Conservation (phyloP, 192 early-diverging fungal genomes). For the Lunasporangiospora selenospora region DNA sequence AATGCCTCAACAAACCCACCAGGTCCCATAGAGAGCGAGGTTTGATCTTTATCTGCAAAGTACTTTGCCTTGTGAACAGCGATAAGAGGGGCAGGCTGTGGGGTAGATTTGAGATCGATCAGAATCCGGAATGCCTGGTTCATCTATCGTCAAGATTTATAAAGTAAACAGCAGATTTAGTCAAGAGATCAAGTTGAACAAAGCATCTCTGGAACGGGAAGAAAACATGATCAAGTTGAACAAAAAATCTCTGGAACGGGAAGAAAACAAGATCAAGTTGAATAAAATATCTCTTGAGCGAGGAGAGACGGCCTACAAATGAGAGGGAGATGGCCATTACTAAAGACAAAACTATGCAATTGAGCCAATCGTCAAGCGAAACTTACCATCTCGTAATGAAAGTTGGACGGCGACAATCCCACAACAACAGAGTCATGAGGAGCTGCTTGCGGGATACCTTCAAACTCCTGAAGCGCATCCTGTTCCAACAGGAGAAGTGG, state of each 20-base stretch:
- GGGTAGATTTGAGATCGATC: slow-evolving; percentile 43
- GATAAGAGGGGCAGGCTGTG: slow-evolving; percentile 61
- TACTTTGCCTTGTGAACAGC: slow-evolving; percentile 89
- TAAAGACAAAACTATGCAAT: neutral
- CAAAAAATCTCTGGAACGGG: neutral
- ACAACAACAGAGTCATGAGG: slow-evolving; percentile 83
- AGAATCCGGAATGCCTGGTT: slow-evolving; percentile 82
- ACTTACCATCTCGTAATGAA: slow-evolving; percentile 70
- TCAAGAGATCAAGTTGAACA: slow-evolving; percentile 2
- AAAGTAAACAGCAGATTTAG: neutral
- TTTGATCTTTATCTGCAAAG: slow-evolving; percentile 62
- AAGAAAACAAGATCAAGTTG: neutral
- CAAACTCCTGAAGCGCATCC: slow-evolving; percentile 76
- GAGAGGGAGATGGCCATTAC: neutral
- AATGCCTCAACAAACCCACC: slow-evolving; percentile 90
- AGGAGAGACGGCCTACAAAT: neutral
- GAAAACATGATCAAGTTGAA: neutral
- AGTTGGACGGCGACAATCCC: slow-evolving; percentile 77
- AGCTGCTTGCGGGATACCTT: slow-evolving; percentile 53
- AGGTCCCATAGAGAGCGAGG: slow-evolving; percentile 79
- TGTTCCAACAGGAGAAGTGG: slow-evolving; percentile 83
- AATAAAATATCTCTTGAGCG: neutral
- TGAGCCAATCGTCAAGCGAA: neutral
- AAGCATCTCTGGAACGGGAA: too few species aligned
- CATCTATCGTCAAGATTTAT: slow-evolving; percentile 58